phyloP scores from a whole-genome alignment of 1,139 yeast genomes.

The Nakaseomyces nivariensis region DNA sequence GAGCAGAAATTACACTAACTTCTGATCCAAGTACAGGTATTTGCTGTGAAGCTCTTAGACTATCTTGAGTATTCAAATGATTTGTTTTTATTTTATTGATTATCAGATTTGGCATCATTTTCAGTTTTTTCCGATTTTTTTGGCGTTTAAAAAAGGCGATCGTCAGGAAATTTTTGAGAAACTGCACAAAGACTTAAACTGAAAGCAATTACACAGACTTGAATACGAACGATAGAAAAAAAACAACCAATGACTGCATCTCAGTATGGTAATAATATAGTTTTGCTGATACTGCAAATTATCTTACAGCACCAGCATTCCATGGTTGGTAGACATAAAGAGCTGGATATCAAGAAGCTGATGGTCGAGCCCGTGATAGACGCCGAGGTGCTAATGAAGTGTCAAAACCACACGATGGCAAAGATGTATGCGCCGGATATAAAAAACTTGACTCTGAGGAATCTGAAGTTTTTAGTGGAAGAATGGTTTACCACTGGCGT shows the following conservation, averaged over 20 bases:
- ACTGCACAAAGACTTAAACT: too few species aligned
- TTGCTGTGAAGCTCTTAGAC: too few species aligned
- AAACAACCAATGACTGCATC: not conserved
- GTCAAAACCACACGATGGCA: conserved; percentile 19
- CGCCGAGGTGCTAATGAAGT: conserved; percentile 13
- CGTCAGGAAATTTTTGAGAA: too few species aligned
- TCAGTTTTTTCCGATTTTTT: too few species aligned
- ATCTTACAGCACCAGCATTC: conserved; percentile 23
- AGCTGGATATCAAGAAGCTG: conserved; percentile 12
- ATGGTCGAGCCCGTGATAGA: conserved; percentile 24
- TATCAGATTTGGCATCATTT: too few species aligned
- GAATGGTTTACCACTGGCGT: conserved; percentile 17
- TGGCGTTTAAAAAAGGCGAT: too few species aligned
- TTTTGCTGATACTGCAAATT: conserved; percentile 22
- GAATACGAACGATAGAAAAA: not conserved
- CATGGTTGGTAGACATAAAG: conserved; percentile 15
- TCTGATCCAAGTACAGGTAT: too few species aligned
- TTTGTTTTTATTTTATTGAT: too few species aligned
- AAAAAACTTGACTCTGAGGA: conserved; percentile 13
- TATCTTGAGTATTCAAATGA: too few species aligned
- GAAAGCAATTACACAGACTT: not conserved
- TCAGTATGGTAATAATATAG: conserved; percentile 12
- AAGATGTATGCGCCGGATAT: conserved; percentile 20
- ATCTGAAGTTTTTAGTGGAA: conserved; percentile 15
- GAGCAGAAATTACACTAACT: too few species aligned